phyloP scores from a whole-genome alignment of 1,284 basidiomycete genomes.

The Schizopora paradoxa region DNA sequence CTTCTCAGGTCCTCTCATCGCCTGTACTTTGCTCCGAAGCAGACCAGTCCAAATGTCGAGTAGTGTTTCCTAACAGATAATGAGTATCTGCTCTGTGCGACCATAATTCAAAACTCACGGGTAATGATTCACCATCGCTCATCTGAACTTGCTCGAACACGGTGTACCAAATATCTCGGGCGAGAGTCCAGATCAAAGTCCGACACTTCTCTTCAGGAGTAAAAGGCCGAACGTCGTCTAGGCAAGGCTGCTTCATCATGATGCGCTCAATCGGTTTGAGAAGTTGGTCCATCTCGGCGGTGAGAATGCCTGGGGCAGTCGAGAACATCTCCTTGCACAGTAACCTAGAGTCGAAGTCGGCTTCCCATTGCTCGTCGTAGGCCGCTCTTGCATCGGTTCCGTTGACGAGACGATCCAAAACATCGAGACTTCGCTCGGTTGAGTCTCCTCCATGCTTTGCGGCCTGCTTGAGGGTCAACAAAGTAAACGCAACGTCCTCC shows the following conservation, averaged over 20 bases:
- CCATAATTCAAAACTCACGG: constrained; percentile 32
- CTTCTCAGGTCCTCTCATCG: constrained; percentile 26
- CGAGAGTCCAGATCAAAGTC: constrained; percentile 46
- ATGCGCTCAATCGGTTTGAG: constrained; percentile 42
- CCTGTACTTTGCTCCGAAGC: constrained; percentile 22
- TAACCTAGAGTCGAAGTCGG: constrained; percentile 33
- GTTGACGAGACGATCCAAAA: constrained; percentile 19
- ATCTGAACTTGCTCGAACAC: constrained; percentile 40
- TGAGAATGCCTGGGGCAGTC: constrained; percentile 53
- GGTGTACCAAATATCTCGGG: constrained; percentile 53
- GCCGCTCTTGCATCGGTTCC: constrained; percentile 3
- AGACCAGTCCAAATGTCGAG: constrained; percentile 39
- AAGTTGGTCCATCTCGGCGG: constrained; percentile 40
- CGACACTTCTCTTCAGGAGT: constrained; percentile 50
- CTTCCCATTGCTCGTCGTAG: constrained; percentile 36
- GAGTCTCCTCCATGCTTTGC: constrained; percentile 7
- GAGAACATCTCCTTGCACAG: constrained; percentile 53
- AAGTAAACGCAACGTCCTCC: constrained; percentile 8
- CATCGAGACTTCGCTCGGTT: constrained; percentile 10
- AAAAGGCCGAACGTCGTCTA: constrained; percentile 49
- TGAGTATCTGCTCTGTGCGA: constrained; percentile 4
- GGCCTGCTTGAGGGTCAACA: constrained; percentile 3
- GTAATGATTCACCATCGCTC: constrained; percentile 31
- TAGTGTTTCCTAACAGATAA: constrained; percentile 31
- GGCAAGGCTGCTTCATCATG: constrained; percentile 36